phyloP scores from a whole-genome alignment of 2,329 filamentous ascomycete genomes.

The Pseudocercospora pini-densiflorae region DNA sequence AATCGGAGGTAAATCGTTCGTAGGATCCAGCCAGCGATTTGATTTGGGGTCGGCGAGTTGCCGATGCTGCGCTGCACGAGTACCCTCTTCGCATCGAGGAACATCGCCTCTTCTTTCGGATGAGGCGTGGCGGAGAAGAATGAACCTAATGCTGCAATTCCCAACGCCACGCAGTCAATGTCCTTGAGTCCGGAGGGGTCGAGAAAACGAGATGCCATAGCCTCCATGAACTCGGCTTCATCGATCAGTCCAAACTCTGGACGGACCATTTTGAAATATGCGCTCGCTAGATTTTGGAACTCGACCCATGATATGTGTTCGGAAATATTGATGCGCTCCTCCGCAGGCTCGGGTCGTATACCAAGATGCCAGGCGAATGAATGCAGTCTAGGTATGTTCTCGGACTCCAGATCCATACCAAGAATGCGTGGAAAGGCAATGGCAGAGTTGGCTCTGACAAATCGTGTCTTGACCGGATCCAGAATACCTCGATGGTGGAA shows the following conservation, averaged over 20 bases:
- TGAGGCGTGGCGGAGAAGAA: conserved; percentile 55
- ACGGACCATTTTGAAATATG: conserved; percentile 60
- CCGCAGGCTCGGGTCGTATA: conserved; percentile 34
- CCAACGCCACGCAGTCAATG: conserved; percentile 56
- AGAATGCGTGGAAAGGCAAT: conserved; percentile 61
- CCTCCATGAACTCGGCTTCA: conserved; percentile 39
- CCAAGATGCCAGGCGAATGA: conserved; percentile 60
- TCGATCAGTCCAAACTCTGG: conserved; percentile 57
- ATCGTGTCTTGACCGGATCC: conserved; percentile 42
- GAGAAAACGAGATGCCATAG: conserved; percentile 33
- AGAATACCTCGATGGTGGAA: conserved; percentile 43
- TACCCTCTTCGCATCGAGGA: conserved; percentile 51
- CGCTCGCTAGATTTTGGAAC: conserved; percentile 36
- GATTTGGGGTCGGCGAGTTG: conserved; percentile 40
- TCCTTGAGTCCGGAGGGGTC: conserved; percentile 38
- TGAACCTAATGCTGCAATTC: conserved; percentile 60
- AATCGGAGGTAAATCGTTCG: conserved; percentile 60
- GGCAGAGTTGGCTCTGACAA: conserved; percentile 46
- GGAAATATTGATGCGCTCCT: conserved; percentile 34
- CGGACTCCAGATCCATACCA: conserved; percentile 59
- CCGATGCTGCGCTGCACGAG: conserved; percentile 41
- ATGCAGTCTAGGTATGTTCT: conserved; percentile 58
- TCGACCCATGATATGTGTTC: conserved; percentile 37
- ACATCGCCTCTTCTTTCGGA: conserved; percentile 51
- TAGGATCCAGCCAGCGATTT: conserved; percentile 57